These are phyloP conservation scores for Nakaseomyces bracarensis DNA, from an alignment of 1,139 yeast species.

Conservation along the genomic window DNA sequence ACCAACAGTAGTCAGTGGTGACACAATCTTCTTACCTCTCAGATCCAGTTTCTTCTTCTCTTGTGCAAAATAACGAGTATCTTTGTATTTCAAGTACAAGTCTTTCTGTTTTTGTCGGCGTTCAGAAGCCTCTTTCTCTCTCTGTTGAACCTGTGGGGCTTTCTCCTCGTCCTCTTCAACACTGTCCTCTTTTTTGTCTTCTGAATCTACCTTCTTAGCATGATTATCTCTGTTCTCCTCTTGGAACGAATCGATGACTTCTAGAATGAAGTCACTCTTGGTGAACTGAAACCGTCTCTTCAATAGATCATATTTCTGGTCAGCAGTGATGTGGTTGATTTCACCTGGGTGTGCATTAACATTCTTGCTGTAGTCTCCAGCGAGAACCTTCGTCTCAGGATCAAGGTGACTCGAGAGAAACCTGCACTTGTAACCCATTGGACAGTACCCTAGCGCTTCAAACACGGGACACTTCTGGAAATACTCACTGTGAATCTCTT, in stretches of 20 bases:
- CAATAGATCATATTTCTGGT: conserved; percentile 48
- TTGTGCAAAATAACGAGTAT: conserved; percentile 66
- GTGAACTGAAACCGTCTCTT: conserved; percentile 54
- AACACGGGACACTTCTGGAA: conserved; percentile 75
- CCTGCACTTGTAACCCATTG: conserved; percentile 85
- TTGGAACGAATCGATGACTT: conserved; percentile 47
- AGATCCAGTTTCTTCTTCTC: conserved; percentile 74
- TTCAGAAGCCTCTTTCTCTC: conserved; percentile 20
- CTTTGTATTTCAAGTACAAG: conserved; percentile 49
- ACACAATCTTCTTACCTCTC: conserved; percentile 70
- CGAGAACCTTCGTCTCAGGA: conserved; percentile 40
- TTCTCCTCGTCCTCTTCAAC: conserved; percentile 13
- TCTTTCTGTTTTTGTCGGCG: conserved; percentile 34
- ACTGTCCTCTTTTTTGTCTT: conserved; percentile 18
- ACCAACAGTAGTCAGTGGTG: conserved; percentile 96
- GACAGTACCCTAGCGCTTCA: conserved; percentile 78
- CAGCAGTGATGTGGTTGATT: conserved; percentile 52
- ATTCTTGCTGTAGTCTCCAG: conserved; percentile 21
- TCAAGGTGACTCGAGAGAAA: conserved; percentile 75
- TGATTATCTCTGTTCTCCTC: conserved; percentile 33
- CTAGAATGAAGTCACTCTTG: conserved; percentile 46
- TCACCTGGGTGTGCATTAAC: conserved; percentile 37
- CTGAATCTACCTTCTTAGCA: conserved; percentile 17
- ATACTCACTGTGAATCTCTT: conserved; percentile 45
- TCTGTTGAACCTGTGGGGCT: conserved; percentile 26